These are phyloP conservation scores for Kurtzmaniella quercitrusa DNA, from an alignment of 1,139 yeast genomes.

Conservation along the genomic window DNA sequence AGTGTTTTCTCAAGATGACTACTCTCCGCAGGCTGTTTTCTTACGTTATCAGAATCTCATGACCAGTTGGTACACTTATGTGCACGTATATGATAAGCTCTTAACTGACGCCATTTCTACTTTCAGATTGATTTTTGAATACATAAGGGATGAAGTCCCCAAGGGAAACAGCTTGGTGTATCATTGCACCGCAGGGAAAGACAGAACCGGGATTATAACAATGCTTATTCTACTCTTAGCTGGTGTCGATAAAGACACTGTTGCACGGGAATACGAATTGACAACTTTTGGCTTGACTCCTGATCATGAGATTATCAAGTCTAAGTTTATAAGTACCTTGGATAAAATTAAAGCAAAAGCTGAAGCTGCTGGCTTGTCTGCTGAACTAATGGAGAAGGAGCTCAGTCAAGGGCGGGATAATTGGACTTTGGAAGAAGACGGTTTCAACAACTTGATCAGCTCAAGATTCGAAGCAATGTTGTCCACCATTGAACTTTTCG, in stretches of 20 bases:
- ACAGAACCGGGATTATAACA: slow-evolving; percentile 73
- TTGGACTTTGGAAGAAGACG: slow-evolving; percentile 44
- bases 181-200: slow-evolving; percentile 88
- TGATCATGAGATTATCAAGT: slow-evolving; percentile 37
- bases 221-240: slow-evolving; percentile 61
- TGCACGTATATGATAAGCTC: slow-evolving; percentile 60
- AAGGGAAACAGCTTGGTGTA: slow-evolving; percentile 45
- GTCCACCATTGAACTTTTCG: slow-evolving; percentile 49
- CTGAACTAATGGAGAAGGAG: slow-evolving; percentile 24
- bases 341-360: slow-evolving; percentile 25
- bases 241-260: slow-evolving; percentile 62
- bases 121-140: slow-evolving; percentile 46
- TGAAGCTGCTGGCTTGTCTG: slow-evolving; percentile 14
- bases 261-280: slow-evolving; percentile 71
- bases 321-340: slow-evolving; percentile 29
- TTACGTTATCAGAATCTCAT: slow-evolving; percentile 52
- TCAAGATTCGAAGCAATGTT: slow-evolving; percentile 74
- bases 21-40: slow-evolving; percentile 66
- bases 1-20: slow-evolving; percentile 51
- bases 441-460: slow-evolving; percentile 56
- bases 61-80: slow-evolving; percentile 62
- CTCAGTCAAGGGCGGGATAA: slow-evolving; percentile 33
- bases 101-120: slow-evolving; percentile 44
- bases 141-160: slow-evolving; percentile 44
- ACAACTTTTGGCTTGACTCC: slow-evolving; percentile 64